Evolutionary conservation across 1,139 yeast species (phyloP), one percentile per base, ranked within the genome.

Genomic region (Pichia sp.): DNA sequence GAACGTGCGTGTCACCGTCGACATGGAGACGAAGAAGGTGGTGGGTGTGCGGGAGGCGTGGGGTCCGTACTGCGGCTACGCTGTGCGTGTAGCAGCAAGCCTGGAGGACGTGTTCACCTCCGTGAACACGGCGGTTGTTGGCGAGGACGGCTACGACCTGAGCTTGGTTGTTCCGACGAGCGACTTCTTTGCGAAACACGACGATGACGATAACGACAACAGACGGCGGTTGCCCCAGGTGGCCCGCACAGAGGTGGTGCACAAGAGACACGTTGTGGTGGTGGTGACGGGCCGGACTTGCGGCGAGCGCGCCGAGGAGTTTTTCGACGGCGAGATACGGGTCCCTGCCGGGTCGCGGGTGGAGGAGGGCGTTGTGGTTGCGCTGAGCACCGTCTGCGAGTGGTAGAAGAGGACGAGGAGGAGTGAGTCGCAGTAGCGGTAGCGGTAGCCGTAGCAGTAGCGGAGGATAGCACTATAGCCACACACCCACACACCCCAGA

Each of bases 1-100:
- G 0, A 83, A 86, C 60, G 87, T 86, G 5, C 71, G 96, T 58
- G 96, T 90, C 6, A 87, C 96, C 0, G 89, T 90, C 1, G 90
- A 90, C 62, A 62, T 80, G 30, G 73, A 79, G 50, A 78, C 78
- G 30, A 76, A 75, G 52, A 78, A 77, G 52, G 79, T 88, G 7
- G 95, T 87, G 0, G 79, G 91, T 1, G 90, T 95, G 3, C 60
- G 71, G 18, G 81, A 79, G 48, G 96, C 95, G 0, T 88, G 87
- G 63, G 87, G 64, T 46, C 69, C 73, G 4, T 90, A 90, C 0
- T 76, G 79, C 39, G 96, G 96, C 0, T 90, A 86, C 67, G 80
- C 77, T 55, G 91, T 90, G 3, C 74, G 97, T 53, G 70, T 85
- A 18, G 87, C 87, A 2, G 72, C 73, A 48, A 66, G 72, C 10